Conservation (phyloP, 2,329 filamentous ascomycete genomes). For the Colletotrichum sp. region DNA sequence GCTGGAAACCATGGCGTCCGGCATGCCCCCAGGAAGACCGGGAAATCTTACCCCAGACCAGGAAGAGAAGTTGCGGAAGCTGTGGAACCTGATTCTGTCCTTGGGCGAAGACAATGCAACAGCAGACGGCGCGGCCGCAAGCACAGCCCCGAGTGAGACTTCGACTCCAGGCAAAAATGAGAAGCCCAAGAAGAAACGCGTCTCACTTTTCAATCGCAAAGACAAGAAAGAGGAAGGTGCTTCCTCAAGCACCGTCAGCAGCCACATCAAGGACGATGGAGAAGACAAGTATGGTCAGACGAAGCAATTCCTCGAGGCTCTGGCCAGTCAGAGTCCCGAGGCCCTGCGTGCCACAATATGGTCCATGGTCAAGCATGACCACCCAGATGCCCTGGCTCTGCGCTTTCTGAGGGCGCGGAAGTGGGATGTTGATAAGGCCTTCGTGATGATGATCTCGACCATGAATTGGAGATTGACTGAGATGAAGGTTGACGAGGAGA, state of each 20-base stretch:
- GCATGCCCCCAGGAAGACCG: conserved; percentile 71
- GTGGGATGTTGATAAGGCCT: conserved; percentile 92
- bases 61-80: conserved; percentile 84
- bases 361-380: conserved; percentile 93
- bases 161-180: conserved; percentile 37
- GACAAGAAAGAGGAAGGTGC: conserved; percentile 56
- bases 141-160: conserved; percentile 29
- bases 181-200: conserved; percentile 77
- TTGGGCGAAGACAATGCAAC: conserved; percentile 46
- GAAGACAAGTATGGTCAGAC: conserved; percentile 95
- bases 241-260: conserved; percentile 35
- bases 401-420: conserved; percentile 89
- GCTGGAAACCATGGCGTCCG: conserved; percentile 41
- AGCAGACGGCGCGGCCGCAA: conserved; percentile 28
- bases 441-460: conserved; percentile 93
- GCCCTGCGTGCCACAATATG: conserved; percentile 83
- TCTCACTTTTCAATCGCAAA: conserved; percentile 71
- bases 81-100: conserved; percentile 80
- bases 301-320: conserved; percentile 82
- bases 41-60: conserved; percentile 90
- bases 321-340: conserved; percentile 79
- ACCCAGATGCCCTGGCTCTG: conserved; percentile 84
- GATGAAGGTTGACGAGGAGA: conserved; percentile 87
- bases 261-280: conserved; percentile 49
- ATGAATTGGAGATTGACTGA: conserved; percentile 89